Conservation (phyloP, 2,329 filamentous ascomycete species). For the Alternaria infectoria region DNA sequence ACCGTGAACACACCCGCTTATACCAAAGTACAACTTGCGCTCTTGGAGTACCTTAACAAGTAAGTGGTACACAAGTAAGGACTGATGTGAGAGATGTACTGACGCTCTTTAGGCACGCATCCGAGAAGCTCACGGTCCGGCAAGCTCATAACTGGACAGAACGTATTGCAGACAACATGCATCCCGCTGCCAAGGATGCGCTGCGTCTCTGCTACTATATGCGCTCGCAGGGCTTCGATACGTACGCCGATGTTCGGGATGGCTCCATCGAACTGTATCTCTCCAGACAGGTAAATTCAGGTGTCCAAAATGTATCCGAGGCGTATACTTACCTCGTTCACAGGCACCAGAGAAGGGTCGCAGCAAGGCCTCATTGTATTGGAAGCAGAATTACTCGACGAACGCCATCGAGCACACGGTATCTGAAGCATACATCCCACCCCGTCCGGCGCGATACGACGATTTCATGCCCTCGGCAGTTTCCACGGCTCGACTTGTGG, state of each 20-base stretch:
- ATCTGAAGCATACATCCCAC: background rate
- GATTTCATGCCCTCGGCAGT: background rate
- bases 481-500: background rate
- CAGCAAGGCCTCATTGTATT: constrained; percentile 21
- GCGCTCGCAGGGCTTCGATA: constrained; percentile 32
- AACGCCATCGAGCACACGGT: background rate
- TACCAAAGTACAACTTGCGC: constrained; percentile 20
- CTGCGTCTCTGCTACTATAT: constrained; percentile 42
- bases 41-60: constrained; percentile 17
- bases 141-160: constrained; percentile 23
- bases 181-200: constrained; percentile 23
- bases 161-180: constrained; percentile 6
- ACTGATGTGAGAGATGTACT: background rate
- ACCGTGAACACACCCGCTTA: constrained; percentile 21
- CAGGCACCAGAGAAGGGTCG: background rate
- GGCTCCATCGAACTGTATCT: constrained; percentile 20
- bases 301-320: background rate
- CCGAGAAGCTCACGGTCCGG: constrained; percentile 16
- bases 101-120: background rate
- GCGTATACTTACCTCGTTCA: background rate
- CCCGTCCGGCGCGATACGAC: background rate
- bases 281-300: constrained; percentile 1
- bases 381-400: constrained; percentile 22
- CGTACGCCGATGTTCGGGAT: constrained; percentile 21
- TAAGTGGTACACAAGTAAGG: background rate